Conservation (phyloP, 2,329 filamentous ascomycete genomes). For the Fusarium incarnatum region DNA sequence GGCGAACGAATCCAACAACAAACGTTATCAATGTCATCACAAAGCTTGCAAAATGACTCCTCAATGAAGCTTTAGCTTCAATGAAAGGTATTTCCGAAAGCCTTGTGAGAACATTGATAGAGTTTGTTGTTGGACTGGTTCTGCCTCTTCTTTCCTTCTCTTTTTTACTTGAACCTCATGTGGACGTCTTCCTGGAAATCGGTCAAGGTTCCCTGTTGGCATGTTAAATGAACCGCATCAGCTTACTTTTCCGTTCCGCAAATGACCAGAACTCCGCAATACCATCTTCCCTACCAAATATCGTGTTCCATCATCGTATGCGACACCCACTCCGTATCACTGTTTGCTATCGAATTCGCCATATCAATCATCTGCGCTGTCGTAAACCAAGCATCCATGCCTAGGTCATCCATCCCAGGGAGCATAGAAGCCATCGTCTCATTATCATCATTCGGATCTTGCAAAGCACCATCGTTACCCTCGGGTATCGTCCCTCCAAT, state of each 20-base stretch:
- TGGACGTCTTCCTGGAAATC: not conserved
- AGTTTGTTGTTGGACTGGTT: not conserved
- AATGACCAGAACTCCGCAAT: not conserved
- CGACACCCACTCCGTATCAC: constrained; percentile 60
- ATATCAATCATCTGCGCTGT: constrained; percentile 61
- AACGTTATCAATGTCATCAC: not conserved
- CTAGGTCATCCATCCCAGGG: constrained; percentile 40
- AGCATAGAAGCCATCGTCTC: constrained; percentile 34
- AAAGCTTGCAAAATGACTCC: not conserved
- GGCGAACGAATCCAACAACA: not conserved
- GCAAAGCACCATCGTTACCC: not conserved
- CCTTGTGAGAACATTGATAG: not conserved
- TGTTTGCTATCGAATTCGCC: constrained; percentile 59
- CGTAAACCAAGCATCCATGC: constrained; percentile 53
- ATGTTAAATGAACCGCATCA: not conserved
- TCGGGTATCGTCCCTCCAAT: constrained; percentile 17
- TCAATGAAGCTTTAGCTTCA: not conserved
- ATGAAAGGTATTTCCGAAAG: not conserved
- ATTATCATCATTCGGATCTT: constrained; percentile 16
- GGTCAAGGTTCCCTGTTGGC: not conserved
- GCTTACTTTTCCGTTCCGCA: not conserved
- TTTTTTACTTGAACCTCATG: not conserved
- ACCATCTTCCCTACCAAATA: constrained; percentile 51
- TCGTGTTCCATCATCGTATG: constrained; percentile 59
- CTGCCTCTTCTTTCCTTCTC: not conserved